Base-by-base conservation (phyloP, 2,329 filamentous ascomycete species). In the Mycosphaerella sp. region DNA sequence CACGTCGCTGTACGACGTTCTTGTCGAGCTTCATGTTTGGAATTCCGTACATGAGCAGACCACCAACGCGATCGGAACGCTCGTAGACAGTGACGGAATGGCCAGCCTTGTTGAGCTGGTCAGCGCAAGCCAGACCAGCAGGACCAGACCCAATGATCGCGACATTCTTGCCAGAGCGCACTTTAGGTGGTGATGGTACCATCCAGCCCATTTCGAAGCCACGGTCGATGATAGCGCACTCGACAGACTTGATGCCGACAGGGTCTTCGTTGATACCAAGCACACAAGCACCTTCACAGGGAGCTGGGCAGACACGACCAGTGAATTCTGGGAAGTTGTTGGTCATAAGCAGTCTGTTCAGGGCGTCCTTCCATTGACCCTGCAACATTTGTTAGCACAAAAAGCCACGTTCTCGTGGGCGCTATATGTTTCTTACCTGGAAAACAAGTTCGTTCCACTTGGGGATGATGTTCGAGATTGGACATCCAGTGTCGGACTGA, bases 261-360 rank as follows among this genome's bases (percentile, higher is more conserved):
- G 92, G 91, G 64, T 96, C 91, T 70, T 95, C 91, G 67, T 95
- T 96, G 75, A 97, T 97, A 45, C 92, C 92, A 44, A 97, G 80
- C 56, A 96, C 92, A 68, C 92, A 97, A 55, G 92, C 90, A 72
- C 92, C 92, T 73, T 97, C 92, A 66, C 92, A 97, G 72, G 92
- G 92, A 67, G 92, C 92, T 55, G 92, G 92, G 73, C 92, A 97
- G 55, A 96, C 92, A 76, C 92, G 91, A 53, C 92, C 92, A 64
- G 92, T 97, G 72, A 96, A 96, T 70, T 97, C 92, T 3, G 92
- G 92, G 80, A 97, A 96, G 75, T 96, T 96, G 78, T 97, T 96
- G 62, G 92, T 96, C 87, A 95, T 92, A 51, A 96, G 78, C 9
- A 97, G 80, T 56, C 89, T 83, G 73, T 95, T 92, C 3, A 96